phyloP scores from a whole-genome alignment of 2,329 filamentous ascomycete species.

The Arthrinium puccinioides region DNA sequence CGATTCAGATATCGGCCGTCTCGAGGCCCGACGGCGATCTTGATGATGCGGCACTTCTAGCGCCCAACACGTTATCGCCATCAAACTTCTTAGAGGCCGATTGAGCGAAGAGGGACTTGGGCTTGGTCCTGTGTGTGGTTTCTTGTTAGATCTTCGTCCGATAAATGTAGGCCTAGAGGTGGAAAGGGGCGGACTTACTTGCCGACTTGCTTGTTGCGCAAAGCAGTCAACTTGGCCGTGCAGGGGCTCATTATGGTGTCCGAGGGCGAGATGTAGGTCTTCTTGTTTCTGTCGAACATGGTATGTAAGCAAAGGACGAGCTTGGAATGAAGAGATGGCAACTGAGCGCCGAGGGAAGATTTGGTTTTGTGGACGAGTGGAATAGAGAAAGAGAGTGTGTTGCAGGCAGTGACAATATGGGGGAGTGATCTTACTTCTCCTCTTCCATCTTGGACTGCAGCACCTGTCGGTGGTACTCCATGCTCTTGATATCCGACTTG shows the following conservation, averaged over 20 bases:
- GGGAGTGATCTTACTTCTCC: conserved; percentile 48
- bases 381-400: background rate
- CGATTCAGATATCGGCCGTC: no score
- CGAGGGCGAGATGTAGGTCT: conserved; percentile 72
- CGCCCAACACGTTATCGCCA: conserved; percentile 33
- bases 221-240: conserved; percentile 71
- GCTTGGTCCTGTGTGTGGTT: conserved; percentile 47
- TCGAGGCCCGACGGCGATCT: no score
- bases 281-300: conserved; percentile 24
- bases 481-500: conserved; percentile 49
- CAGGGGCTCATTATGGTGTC: conserved; percentile 85
- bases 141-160: no score
- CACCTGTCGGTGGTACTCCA: conserved; percentile 74
- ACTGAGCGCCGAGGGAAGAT: no score
- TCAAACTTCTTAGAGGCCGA: conserved; percentile 56
- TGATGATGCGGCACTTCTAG: conserved; percentile 18
- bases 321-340: no score
- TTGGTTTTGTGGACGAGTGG: no score
- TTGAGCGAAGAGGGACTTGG: conserved; percentile 61
- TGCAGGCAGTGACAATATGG: background rate
- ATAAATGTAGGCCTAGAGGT: background rate
- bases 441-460: conserved; percentile 65
- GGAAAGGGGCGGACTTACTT: conserved; percentile 51
- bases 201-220: conserved; percentile 72
- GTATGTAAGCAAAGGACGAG: background rate